Evolutionary conservation across 1,284 basidiomycete genomes (phyloP), one percentile per base, ranked within the genome.

Genomic region (Ustilago nuda): DNA sequence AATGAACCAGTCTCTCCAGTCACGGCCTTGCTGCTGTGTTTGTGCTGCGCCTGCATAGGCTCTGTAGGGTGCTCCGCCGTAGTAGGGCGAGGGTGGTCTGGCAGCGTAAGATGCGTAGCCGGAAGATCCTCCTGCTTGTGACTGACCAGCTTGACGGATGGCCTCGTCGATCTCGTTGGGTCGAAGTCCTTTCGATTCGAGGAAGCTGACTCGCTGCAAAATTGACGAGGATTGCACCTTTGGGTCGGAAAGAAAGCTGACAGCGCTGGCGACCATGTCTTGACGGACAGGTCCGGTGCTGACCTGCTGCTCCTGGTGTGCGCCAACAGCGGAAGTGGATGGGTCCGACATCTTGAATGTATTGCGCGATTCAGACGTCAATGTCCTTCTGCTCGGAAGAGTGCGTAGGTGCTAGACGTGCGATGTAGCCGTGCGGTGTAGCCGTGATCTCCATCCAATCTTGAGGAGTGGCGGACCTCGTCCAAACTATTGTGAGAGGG

Each of bases 171-270:
- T 95, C 87, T 99, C 96, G 13, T 89, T 85, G 17, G 89, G 89
- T 0, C 91, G 92, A 32, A 99, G 88, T 1, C 96, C 96, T 86
- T 98, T 98, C 6, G 94, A 92, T 84, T 98, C 93, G 30, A 99
- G 90, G 88, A 98, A 99, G 82, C 94, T 92, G 57, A 99, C 90
- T 56, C 93, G 90, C 85, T 96, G 93, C 5, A 92, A 89, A 37
- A 98, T 87, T 2, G 94, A 88, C 2, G 94, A 93, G 33, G 91
- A 88, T 84, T 87, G 84, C 32, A 89, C 87, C 91, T 92, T 84
- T n/a, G 84, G 82, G 52, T 85, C 83, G 7, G 68, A 61, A 37
- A 85, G 81, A 58, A 85, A 85, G 56, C 76, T 78, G 54, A 85
- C 63, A 13, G 84, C 84, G 36, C 75, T 81, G 17, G 72, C 55